These are phyloP conservation scores for Colletotrichum eleusines DNA, from an alignment of 2,329 filamentous ascomycete species.

Conservation along the genomic window DNA sequence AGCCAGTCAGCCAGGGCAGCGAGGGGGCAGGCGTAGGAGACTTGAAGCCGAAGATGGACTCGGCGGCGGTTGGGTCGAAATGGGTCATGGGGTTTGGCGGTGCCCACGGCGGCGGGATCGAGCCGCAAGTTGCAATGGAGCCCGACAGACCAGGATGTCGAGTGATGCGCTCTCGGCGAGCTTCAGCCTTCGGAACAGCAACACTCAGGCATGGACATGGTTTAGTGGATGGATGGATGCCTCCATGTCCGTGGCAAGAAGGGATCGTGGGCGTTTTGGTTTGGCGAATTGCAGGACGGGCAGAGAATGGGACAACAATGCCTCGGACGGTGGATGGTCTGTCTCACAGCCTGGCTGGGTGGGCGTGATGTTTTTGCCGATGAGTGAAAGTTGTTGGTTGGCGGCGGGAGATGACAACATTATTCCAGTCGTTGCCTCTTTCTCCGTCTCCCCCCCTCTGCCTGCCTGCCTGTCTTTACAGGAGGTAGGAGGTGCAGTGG, in stretches of 20 bases:
- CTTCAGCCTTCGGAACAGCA: too few species aligned
- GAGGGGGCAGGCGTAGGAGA: conserved; percentile 22
- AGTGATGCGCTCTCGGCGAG: too few species aligned
- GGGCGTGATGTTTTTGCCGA: not conserved
- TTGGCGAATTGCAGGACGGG: not conserved
- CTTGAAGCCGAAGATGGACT: conserved; percentile 24
- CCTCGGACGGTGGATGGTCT: too few species aligned
- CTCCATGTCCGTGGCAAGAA: conserved; percentile 20
- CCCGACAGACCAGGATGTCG: conserved; percentile 15
- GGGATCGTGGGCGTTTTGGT: conserved; percentile 20
- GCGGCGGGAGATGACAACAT: not conserved
- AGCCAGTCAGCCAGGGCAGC: conserved; percentile 15
- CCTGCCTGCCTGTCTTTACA: not conserved
- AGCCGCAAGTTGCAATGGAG: not conserved
- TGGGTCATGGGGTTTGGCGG: conserved; percentile 7
- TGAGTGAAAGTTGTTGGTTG: not conserved
- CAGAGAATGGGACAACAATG: too few species aligned
- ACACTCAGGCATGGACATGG: conserved; percentile 28
- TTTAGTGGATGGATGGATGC: conserved; percentile 12
- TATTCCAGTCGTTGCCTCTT: not conserved
- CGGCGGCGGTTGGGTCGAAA: conserved; percentile 32
- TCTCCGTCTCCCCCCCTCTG: not conserved
- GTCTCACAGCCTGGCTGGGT: too few species aligned
- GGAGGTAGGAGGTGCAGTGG: not conserved
- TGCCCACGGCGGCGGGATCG: conserved; percentile 5